A percentile compares a stretch with the other conserved stretches of the same genome.
phyloP scores from a whole-genome alignment of 139 green algal species.

The Micractinium sp. region DNA sequence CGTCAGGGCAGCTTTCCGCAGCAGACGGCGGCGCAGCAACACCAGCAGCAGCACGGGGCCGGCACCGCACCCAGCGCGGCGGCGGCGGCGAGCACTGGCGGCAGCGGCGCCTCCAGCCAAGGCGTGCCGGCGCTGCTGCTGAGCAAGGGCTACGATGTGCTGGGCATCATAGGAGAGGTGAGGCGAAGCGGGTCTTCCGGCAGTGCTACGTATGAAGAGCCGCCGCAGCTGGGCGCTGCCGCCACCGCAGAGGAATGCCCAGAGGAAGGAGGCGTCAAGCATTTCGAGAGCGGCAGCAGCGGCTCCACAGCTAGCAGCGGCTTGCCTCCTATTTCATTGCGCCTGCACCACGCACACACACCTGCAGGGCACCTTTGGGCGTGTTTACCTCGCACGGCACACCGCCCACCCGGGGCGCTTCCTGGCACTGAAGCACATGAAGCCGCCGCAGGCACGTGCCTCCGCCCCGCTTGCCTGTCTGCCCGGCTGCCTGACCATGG shows the following conservation, averaged over 20 bases:
- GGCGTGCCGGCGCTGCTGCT: slow-evolving; percentile 26
- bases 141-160: slow-evolving; percentile 22
- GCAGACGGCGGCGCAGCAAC: not conserved
- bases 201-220: too few relatives aligned
- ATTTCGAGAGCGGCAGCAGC: too few relatives aligned
- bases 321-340: not conserved
- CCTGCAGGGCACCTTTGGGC: slow-evolving; percentile 35
- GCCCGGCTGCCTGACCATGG: too few relatives aligned
- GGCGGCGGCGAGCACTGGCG: not conserved
- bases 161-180: slow-evolving; percentile 33
- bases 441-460: slow-evolving; percentile 7
- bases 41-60: not conserved
- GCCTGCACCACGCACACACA: not conserved
- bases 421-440: slow-evolving; percentile 32
- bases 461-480: not conserved
- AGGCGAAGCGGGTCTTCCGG: not conserved
- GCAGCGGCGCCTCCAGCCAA: not conserved
- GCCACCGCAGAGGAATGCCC: too few relatives aligned
- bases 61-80: not conserved
- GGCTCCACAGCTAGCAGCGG: too few relatives aligned
- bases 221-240: too few relatives aligned
- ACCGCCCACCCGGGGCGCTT: slow-evolving; percentile 11
- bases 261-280: too few relatives aligned
- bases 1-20: not conserved
- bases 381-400: slow-evolving; percentile 22